A percentile compares a stretch with the other conserved stretches of the same genome.
These are phyloP conservation scores for Cyclotella sp. DNA, from an alignment of 108 stramenopile genomes.

Conservation along the genomic window DNA sequence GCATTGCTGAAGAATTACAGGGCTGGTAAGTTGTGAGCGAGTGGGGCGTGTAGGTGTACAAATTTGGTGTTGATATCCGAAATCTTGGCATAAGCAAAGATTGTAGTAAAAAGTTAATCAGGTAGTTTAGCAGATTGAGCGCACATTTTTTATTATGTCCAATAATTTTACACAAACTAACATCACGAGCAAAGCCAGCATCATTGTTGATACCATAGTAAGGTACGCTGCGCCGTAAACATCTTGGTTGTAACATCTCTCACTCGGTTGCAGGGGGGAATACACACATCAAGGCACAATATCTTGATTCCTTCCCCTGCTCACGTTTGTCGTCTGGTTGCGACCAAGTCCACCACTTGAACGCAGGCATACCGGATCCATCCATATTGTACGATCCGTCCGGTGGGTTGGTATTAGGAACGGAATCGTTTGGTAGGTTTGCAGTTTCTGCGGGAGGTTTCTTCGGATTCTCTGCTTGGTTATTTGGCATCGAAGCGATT, in stretches of 20 bases:
- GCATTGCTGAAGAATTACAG: constrained; percentile 83
- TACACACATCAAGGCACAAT: constrained; percentile 28
- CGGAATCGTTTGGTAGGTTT: not conserved
- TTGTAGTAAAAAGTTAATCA: not conserved
- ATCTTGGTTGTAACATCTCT: not conserved
- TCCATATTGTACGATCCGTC: constrained; percentile 20
- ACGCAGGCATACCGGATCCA: constrained; percentile 23
- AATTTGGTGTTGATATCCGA: not conserved
- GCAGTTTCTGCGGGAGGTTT: not conserved
- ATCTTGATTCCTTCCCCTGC: constrained; percentile 10
- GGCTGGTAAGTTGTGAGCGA: constrained; percentile 45
- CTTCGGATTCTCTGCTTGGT: not conserved
- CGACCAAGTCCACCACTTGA: constrained; percentile 29
- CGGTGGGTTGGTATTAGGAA: not conserved
- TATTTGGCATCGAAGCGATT: not conserved
- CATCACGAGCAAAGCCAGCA: no score
- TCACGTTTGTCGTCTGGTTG: constrained; percentile 12
- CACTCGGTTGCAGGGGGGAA: constrained; percentile 18
- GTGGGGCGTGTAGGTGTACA: not conserved
- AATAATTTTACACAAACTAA: no score
- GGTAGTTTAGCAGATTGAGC: no score
- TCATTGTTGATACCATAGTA: not conserved
- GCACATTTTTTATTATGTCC: no score
- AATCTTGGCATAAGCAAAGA: not conserved
- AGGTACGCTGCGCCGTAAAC: not conserved